Evolutionary conservation across 306 rosid genomes (phyloP).

Genomic region (Fagus crenata): DNA sequence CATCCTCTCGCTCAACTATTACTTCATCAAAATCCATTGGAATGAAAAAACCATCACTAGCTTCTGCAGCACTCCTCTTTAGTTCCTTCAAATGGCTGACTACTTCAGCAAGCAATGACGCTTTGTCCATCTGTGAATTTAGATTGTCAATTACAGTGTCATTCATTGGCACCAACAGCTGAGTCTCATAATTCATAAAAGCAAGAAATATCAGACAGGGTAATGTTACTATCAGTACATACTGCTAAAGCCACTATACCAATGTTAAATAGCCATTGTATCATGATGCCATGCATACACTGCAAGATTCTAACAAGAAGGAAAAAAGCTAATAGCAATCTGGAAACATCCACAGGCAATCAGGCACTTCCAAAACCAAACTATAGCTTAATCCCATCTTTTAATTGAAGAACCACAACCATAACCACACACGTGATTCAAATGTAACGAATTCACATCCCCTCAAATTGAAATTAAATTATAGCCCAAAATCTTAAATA

Average conservation of each 20-base stretch:
- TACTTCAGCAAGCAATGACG: slow-evolving; percentile 66
- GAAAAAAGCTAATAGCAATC: neutral
- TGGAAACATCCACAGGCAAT: neutral
- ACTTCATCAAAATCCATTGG: slow-evolving; percentile 66
- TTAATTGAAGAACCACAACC: neutral
- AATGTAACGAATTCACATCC: neutral
- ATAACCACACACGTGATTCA: no score
- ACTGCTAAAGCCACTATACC: no score
- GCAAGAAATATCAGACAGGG: no score
- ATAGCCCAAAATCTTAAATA: neutral
- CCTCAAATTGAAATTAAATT: neutral
- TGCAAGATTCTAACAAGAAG: neutral
- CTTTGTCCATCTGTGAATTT: slow-evolving; percentile 73
- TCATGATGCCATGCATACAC: neutral
- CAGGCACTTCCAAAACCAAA: neutral
- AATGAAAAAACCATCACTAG: slow-evolving; percentile 49
- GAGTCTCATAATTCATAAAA: neutral
- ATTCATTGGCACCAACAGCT: neutral
- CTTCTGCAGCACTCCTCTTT: slow-evolving; percentile 55
- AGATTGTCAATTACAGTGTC: neutral
- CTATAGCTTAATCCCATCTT: neutral
- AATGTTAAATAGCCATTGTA: neutral
- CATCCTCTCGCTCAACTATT: slow-evolving; percentile 60
- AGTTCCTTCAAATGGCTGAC: slow-evolving; percentile 58
- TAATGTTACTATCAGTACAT: no score